Evolutionary conservation across 2,329 filamentous ascomycete species (phyloP), one percentile per base, ranked within the genome.

Genomic region (Myriangium duriaei): DNA sequence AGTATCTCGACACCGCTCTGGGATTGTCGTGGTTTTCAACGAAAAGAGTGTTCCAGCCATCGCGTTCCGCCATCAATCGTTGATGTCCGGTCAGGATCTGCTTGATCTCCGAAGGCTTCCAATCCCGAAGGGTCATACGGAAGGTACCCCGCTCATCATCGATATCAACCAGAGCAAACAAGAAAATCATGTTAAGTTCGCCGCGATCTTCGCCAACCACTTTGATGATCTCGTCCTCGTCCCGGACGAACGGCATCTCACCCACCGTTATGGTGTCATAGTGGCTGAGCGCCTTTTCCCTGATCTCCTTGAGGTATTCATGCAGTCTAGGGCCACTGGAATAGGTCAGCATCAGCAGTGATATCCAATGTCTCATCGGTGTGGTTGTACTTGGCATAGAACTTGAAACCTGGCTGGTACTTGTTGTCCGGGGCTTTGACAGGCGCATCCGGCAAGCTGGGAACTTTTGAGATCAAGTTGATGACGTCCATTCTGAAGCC

Each of bases 201-300:
- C 58, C 54, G 28, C 54, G 45, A 12, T 57, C 45, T 6, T 60
- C 55, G 16, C 58, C 59, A 3, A 67, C 61, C 24, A 61, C 59
- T 17, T 54, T 56, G 13, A 66, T 47, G 7, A 67, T 62, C 34
- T 62, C 60, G 4, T 58, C 50, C 10, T 60, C 57, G 42, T 67
- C 61, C 6, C 57, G 55, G 11, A 66, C 62, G 35, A 64, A 68
- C 1, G 72, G 72, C 70, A 76, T 76, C 49, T 76, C 73, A 14
- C 73, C 72, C 0, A 76, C 71, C 7, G 72, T 72, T 41, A 75
- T 70, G 2, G 71, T 67, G 47, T 69, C 65, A 45, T 75, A 75
- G 38, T 72, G 63, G 33, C 64, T 63, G 2, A 77, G 55, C 0
- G 75, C 64, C 13, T 64, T 61, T 21, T 59, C 53, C 4, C 72